Conservation (phyloP, 1,284 basidiomycete genomes). For the Ceratorhiza oryzae-sativae region DNA sequence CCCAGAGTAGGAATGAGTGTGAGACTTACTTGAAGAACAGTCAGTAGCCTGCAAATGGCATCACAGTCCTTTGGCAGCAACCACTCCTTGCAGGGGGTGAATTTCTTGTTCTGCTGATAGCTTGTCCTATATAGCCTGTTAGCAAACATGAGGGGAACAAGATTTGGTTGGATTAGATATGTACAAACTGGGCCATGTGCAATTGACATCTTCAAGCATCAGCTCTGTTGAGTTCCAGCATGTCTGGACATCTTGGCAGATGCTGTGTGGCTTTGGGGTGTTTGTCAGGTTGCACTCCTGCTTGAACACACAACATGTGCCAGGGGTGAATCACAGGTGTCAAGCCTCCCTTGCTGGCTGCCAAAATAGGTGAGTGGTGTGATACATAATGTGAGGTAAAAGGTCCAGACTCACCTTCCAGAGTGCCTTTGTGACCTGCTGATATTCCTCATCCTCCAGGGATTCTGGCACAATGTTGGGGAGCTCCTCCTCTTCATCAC, state of each 20-base stretch:
- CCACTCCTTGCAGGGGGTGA: not conserved
- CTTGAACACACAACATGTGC: not conserved
- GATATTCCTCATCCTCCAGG: not conserved
- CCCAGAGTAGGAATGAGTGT: not conserved
- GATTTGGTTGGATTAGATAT: not conserved
- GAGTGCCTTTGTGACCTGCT: not conserved
- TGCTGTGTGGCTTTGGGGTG: not conserved
- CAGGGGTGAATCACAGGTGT: not conserved
- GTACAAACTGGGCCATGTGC: not conserved
- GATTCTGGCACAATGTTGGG: not conserved
- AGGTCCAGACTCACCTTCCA: not conserved
- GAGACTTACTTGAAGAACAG: not conserved
- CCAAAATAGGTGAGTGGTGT: not conserved
- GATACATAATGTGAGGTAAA: not conserved
- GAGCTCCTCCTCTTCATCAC: not conserved
- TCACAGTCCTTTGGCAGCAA: not conserved
- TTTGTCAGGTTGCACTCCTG: not conserved
- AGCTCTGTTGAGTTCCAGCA: constrained; percentile 6
- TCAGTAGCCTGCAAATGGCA: not conserved
- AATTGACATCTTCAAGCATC: not conserved
- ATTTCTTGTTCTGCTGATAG: not conserved
- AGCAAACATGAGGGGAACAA: not conserved
- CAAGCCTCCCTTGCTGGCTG: not conserved
- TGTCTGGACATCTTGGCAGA: not conserved
- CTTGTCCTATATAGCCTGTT: not conserved